Percentiles rank a stretch among this genome's conserved stretches.
phyloP scores from a whole-genome alignment of 257 asterid species.

The Fraxinus excelsior region DNA sequence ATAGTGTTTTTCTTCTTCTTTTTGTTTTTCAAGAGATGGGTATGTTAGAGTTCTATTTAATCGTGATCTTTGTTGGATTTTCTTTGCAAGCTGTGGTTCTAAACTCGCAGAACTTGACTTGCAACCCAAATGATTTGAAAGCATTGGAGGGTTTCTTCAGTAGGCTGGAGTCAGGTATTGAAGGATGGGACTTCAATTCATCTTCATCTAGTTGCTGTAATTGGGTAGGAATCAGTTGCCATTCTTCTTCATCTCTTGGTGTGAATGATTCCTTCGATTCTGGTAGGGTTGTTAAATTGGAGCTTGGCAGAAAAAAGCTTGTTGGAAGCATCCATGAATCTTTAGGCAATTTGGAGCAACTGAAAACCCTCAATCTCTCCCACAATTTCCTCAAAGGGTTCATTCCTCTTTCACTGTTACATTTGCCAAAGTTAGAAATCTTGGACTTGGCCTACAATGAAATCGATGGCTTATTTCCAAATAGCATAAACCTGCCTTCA shows the following conservation, averaged over 20 bases:
- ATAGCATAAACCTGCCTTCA: conserved; percentile 50
- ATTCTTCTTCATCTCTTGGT: conserved; percentile 29
- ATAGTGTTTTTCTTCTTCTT: background rate
- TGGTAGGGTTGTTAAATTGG: conserved; percentile 58
- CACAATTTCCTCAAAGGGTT: conserved; percentile 54
- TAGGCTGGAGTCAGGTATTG: conserved; percentile 40
- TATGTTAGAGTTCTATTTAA: conserved; percentile 28
- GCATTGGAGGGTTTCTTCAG: conserved; percentile 47
- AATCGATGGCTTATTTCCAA: conserved; percentile 48
- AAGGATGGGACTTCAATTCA: conserved; percentile 51
- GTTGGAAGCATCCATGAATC: conserved; percentile 52
- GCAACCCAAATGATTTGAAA: conserved; percentile 54
- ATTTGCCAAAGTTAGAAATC: conserved; percentile 50
- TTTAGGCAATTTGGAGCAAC: conserved; percentile 60
- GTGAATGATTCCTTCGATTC: conserved; percentile 28
- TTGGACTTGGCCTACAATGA: conserved; percentile 64
- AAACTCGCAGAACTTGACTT: conserved; percentile 45
- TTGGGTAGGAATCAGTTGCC: conserved; percentile 69
- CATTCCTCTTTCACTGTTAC: conserved; percentile 55
- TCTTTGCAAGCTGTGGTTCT: conserved; percentile 32
- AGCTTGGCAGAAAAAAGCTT: conserved; percentile 47
- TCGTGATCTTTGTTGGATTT: conserved; percentile 33
- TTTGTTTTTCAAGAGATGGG: conserved; percentile 35
- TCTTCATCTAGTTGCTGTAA: conserved; percentile 58
- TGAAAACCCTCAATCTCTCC: conserved; percentile 66